These are phyloP conservation scores for Dioscorea cayenensis DNA, from an alignment of 116 monocot species.

Conservation along the genomic window DNA sequence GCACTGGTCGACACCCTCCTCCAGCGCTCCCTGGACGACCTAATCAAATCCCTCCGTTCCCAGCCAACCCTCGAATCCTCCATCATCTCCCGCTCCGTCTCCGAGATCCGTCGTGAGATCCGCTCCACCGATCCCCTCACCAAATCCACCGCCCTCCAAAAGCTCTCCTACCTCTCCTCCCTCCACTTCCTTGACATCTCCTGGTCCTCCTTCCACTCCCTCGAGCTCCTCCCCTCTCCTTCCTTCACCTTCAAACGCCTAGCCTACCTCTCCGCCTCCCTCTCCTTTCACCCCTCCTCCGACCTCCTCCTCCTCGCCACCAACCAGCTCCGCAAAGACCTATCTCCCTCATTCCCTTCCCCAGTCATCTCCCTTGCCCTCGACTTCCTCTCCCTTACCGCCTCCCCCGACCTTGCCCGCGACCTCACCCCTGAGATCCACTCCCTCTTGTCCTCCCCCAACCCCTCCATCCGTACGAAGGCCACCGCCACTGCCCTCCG, in stretches of 20 bases:
- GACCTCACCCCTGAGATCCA: slow-evolving; percentile 21
- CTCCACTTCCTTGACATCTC: slow-evolving; percentile 49
- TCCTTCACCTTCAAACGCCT: slow-evolving; percentile 32
- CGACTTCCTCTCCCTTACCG: slow-evolving; percentile 36
- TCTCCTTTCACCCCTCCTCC: slow-evolving; percentile 58
- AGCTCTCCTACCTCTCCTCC: slow-evolving; percentile 85
- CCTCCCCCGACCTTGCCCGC: slow-evolving; percentile 22
- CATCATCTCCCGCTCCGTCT: slow-evolving; percentile 35
- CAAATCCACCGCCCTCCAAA: slow-evolving; percentile 63
- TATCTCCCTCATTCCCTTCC: slow-evolving; percentile 24
- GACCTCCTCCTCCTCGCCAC: slow-evolving; percentile 65
- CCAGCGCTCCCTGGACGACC: slow-evolving; percentile 11
- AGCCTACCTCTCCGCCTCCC: slow-evolving; percentile 62
- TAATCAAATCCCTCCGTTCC: slow-evolving; percentile 1
- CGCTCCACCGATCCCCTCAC: slow-evolving; percentile 58
- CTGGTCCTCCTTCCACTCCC: slow-evolving; percentile 59
- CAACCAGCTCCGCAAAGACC: slow-evolving; percentile 86
- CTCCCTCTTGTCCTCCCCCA: slow-evolving; percentile 15
- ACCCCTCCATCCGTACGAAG: slow-evolving; percentile 21
- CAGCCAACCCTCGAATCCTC: slow-evolving; percentile 4
- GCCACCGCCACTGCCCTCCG: slow-evolving; percentile 42
- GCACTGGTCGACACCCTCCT: background rate
- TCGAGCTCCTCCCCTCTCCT: slow-evolving; percentile 71
- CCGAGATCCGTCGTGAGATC: slow-evolving; percentile 80
- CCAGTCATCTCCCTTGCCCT: slow-evolving; percentile 32